phyloP scores from a whole-genome alignment of 371 early-diverging fungal species.

The Apophysomyces trapeziformis region DNA sequence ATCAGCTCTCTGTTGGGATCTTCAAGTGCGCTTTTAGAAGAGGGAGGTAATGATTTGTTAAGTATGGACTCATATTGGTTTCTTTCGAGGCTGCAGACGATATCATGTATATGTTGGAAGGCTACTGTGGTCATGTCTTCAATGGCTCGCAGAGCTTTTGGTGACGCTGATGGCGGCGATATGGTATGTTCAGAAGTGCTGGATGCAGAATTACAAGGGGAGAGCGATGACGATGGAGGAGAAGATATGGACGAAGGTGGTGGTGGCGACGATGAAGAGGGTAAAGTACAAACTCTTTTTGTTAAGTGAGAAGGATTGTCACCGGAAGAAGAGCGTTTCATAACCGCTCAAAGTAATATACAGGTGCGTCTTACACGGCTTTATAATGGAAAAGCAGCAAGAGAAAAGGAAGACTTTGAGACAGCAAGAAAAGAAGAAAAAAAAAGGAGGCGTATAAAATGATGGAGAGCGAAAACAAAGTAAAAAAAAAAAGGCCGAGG shows the following conservation, averaged over 20 bases:
- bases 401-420: neutral
- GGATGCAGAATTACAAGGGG: conserved; percentile 9
- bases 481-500: neutral
- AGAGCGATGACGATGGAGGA: neutral
- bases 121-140: conserved; percentile 18
- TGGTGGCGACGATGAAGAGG: conserved; percentile 16
- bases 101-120: conserved; percentile 33
- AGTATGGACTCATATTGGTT: conserved; percentile 31
- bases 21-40: conserved; percentile 12
- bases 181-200: conserved; percentile 3
- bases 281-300: conserved; percentile 32
- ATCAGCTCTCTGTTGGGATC: conserved; percentile 24
- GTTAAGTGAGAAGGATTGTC: conserved; percentile 28
- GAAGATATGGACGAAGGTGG: conserved; percentile 11
- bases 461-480: neutral
- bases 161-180: conserved; percentile 17
- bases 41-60: conserved; percentile 11
- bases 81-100: conserved; percentile 33
- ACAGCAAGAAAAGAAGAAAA: conserved; percentile 1
- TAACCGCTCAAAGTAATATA: conserved; percentile 30
- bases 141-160: conserved; percentile 1
- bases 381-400: no score
- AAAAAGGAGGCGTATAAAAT: neutral
- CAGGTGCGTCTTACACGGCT: conserved; percentile 2
- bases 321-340: conserved; percentile 44